phyloP scores from a whole-genome alignment of 768 basidiomycete genomes.

The Lactarius sanguifluus region DNA sequence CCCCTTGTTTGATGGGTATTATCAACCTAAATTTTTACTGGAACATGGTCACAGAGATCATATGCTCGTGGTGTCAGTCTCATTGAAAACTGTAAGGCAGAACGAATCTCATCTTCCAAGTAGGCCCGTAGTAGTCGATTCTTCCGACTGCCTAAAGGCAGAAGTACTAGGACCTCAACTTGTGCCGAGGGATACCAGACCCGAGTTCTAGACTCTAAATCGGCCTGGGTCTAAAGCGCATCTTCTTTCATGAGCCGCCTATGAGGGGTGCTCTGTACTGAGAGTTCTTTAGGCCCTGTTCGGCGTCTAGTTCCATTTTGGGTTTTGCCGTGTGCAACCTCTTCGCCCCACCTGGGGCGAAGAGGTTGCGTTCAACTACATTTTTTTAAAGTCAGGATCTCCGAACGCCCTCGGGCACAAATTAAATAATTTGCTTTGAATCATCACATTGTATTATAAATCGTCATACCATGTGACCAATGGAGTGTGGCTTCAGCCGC shows the following conservation, averaged over 20 bases:
- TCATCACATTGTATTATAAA: too few relatives aligned
- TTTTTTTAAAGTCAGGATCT: too few relatives aligned
- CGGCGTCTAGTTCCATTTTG: too few relatives aligned
- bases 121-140: too few relatives aligned
- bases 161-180: slow-evolving; percentile 25
- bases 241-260: slow-evolving; percentile 38
- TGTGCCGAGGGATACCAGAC: neutral
- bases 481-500: too few relatives aligned
- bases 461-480: too few relatives aligned
- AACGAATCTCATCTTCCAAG: neutral
- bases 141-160: slow-evolving; percentile 21
- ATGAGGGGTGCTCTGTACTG: neutral
- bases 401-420: too few relatives aligned
- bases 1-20: neutral
- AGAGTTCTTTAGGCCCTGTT: slow-evolving; percentile 23
- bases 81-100: slow-evolving; percentile 33
- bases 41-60: slow-evolving; percentile 6
- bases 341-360: too few relatives aligned
- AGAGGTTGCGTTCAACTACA: too few relatives aligned
- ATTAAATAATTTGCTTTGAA: too few relatives aligned
- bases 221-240: neutral
- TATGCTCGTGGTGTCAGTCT: slow-evolving; percentile 26
- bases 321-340: too few relatives aligned
- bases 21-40: slow-evolving; percentile 6
- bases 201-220: neutral